These are phyloP conservation scores for Nemophila menziesii DNA, from an alignment of 257 asterid species.

Conservation along the genomic window DNA sequence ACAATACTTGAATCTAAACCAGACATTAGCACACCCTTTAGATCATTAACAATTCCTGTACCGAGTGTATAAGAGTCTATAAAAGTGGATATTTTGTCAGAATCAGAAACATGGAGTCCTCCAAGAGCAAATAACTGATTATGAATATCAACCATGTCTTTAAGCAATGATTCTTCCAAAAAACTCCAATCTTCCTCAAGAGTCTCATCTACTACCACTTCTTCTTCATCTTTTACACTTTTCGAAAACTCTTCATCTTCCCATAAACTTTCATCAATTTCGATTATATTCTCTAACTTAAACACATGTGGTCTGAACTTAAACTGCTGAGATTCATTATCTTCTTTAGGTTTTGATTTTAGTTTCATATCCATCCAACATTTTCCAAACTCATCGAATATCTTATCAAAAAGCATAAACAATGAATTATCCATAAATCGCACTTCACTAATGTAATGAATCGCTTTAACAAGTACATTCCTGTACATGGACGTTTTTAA, in stretches of 20 bases:
- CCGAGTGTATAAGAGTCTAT: slow-evolving; percentile 59
- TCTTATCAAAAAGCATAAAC: slow-evolving; percentile 45
- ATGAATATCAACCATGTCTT: slow-evolving; percentile 54
- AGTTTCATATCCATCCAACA: slow-evolving; percentile 60
- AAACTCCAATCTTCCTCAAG: slow-evolving; percentile 52
- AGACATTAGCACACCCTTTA: slow-evolving; percentile 50
- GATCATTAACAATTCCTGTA: slow-evolving; percentile 33
- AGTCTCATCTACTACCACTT: slow-evolving; percentile 31
- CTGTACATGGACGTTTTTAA: slow-evolving; percentile 38
- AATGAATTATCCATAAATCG: slow-evolving; percentile 45
- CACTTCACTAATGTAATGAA: slow-evolving; percentile 46
- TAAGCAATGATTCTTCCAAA: slow-evolving; percentile 43
- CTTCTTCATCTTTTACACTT: slow-evolving; percentile 27
- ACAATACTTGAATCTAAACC: slow-evolving; percentile 62
- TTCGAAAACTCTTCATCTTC: slow-evolving; percentile 43
- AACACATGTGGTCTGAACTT: slow-evolving; percentile 70
- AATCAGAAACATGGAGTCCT: slow-evolving; percentile 41
- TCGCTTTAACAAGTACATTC: slow-evolving; percentile 47
- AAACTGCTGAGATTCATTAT: slow-evolving; percentile 36
- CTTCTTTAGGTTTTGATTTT: slow-evolving; percentile 38
- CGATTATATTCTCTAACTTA: slow-evolving; percentile 57
- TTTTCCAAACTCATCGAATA: slow-evolving; percentile 51
- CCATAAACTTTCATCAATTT: too few relatives aligned
- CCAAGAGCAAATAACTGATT: slow-evolving; percentile 77
- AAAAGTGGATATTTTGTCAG: slow-evolving; percentile 47